phyloP scores from a whole-genome alignment of 495 filamentous ascomycete species.

The Tuber borchii region DNA sequence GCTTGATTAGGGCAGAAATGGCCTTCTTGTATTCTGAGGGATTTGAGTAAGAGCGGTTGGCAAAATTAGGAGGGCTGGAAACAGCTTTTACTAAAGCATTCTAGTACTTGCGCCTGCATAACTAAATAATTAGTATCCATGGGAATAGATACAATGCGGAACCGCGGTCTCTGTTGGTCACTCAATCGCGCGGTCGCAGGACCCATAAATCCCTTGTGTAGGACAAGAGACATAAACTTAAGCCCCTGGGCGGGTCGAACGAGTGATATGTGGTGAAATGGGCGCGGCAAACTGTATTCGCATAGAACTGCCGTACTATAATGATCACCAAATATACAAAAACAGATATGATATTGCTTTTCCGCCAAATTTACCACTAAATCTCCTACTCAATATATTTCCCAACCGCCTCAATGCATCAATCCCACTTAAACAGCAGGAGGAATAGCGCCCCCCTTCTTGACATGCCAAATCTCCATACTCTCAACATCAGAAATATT shows the following conservation, averaged over 20 bases:
- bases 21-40: not conserved
- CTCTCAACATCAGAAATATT: not conserved
- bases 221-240: not conserved
- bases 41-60: not conserved
- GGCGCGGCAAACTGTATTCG: not conserved
- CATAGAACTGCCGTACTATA: not conserved
- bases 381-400: not conserved
- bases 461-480: constrained; percentile 16
- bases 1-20: not conserved
- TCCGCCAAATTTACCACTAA: not conserved
- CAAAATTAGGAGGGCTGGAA: not conserved
- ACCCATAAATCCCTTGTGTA: not conserved
- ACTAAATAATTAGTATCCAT: not conserved
- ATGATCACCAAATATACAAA: not conserved
- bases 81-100: not conserved
- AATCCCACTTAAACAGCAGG: not conserved
- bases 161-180: not conserved
- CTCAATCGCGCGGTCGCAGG: not conserved
- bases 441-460: constrained; percentile 6
- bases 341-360: not conserved
- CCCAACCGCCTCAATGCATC: not conserved
- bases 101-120: not conserved
- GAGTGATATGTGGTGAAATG: not conserved
- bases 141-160: not conserved
- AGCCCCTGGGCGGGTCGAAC: not conserved